phyloP scores from a whole-genome alignment of 192 early-diverging fungal species.

The Podila verticillata region DNA sequence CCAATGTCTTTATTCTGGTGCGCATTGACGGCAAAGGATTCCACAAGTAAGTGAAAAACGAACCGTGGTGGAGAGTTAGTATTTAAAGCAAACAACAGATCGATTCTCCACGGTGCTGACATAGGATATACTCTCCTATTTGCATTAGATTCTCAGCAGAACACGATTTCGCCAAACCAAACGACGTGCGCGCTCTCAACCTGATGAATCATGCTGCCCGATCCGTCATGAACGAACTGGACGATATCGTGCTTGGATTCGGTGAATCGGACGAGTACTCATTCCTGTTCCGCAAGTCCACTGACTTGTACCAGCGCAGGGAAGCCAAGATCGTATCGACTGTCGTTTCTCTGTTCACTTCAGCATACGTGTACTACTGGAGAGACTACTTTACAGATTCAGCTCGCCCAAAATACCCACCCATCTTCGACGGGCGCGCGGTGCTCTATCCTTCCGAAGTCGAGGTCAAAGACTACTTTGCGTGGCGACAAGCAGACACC shows the following conservation, averaged over 20 bases:
- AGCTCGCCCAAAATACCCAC: conserved; percentile 74
- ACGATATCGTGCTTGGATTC: conserved; percentile 85
- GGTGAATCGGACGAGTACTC: conserved; percentile 95
- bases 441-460: conserved; percentile 87
- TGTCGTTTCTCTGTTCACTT: conserved; percentile 86
- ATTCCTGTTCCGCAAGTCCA: conserved; percentile 53
- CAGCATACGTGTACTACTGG: conserved; percentile 90
- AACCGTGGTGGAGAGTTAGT: background rate
- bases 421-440: conserved; percentile 91
- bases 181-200: conserved; percentile 78
- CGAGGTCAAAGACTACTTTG: conserved; percentile 91
- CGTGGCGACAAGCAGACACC: conserved; percentile 94
- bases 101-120: background rate
- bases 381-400: conserved; percentile 69
- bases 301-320: conserved; percentile 29
- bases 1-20: conserved; percentile 90
- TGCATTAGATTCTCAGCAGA: conserved; percentile 74
- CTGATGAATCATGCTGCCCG: conserved; percentile 87
- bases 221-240: conserved; percentile 81
- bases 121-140: background rate
- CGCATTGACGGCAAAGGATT: conserved; percentile 94
- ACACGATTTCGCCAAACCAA: conserved; percentile 83
- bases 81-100: background rate
- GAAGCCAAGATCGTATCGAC: conserved; percentile 83
- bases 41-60: conserved; percentile 62